Evolutionary conservation across 345 rosid genomes (phyloP), one percentile per base, ranked within the genome.

Genomic region (Hirschfeldia incana): DNA sequence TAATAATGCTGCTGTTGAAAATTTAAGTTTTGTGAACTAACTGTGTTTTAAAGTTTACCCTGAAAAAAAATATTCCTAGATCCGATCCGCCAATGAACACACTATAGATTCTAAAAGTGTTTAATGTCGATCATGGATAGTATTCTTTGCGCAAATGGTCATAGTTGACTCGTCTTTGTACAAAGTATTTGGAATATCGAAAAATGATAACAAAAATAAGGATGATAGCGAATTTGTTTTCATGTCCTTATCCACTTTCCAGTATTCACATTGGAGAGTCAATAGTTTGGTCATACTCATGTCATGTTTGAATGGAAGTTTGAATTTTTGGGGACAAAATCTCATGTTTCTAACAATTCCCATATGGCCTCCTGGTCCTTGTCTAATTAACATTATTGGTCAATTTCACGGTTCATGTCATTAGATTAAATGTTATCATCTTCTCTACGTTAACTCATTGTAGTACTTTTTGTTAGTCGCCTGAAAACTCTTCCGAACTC

Each of bases 231-330:
- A 73, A 27, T 8, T 9, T 36, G 13, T 32, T 15, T 30, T 12
- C 2, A 61, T 46, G 78, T 79, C 78, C 57, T 73, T 73, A 68
- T 79, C 82, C 58, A 67, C 74, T 73, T 73, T 67, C 33, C 16
- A 51, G 11, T 49, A 61, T 79, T 73, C 82, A 51, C 67, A 67
- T 67, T 73, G 82, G 64, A 42, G 74, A 73, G 15, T 78, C 67
- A 62, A 73, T 67, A 11, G 73, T 66, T 78, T 67, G 57, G 78
- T 79, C 82, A 73, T 60, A 59, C 60, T 34, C 65, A 46, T 73
- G 69, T 67, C 70, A 73, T 59, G 53, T 73, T 78, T 73, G 74
- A 78, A 78, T 51, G 58, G 58, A 46, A 12, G 15, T 51, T 73
- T 51, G 17, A 79, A 79, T n/a, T 51, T 51, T 51, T 21, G 58